Percentiles rank a stretch among this genome's conserved stretches.
These are phyloP conservation scores for Thalassiosira mediterranea DNA, from an alignment of 352 stramenopile genomes.

Conservation along the genomic window DNA sequence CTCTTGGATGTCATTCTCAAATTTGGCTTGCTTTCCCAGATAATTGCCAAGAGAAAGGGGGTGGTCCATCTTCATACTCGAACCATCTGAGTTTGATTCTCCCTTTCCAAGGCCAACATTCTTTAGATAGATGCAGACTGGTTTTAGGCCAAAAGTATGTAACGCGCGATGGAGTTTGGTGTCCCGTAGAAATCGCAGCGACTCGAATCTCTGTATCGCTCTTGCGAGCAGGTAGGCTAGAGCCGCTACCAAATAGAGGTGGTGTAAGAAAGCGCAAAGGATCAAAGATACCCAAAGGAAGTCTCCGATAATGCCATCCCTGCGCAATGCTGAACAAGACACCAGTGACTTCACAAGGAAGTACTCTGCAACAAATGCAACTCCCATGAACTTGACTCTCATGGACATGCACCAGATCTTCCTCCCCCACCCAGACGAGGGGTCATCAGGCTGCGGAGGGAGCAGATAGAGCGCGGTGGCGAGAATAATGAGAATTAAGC, in stretches of 20 bases:
- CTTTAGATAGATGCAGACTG: conserved; percentile 8
- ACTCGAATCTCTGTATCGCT: conserved; percentile 7
- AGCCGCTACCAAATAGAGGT: conserved; percentile 9
- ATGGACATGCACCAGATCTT: conserved; percentile 2
- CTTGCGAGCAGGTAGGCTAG: conserved; percentile 3
- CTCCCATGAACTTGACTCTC: conserved; percentile 14
- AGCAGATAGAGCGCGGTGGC: background rate
- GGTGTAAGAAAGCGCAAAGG: conserved; percentile 8
- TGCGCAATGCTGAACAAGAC: conserved; percentile 4
- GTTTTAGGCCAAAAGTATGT: conserved; percentile 5
- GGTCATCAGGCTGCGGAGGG: conserved; percentile 6
- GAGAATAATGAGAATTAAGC: no score
- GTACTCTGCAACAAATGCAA: conserved; percentile 6
- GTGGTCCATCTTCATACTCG: background rate
- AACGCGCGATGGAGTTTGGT: conserved; percentile 16
- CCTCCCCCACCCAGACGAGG: conserved; percentile 1
- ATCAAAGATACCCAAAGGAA: conserved; percentile 16
- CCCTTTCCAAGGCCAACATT: conserved; percentile 20
- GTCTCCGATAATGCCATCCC: conserved; percentile 8
- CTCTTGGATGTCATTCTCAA: conserved; percentile 8
- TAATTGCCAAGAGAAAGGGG: conserved; percentile 16
- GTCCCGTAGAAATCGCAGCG: background rate
- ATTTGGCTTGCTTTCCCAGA: conserved; percentile 5
- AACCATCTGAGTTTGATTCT: conserved; percentile 8
- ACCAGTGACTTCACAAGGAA: conserved; percentile 16